Base-by-base conservation (phyloP, 176 grass and related monocot genomes). In the Oryza glaberrima region DNA sequence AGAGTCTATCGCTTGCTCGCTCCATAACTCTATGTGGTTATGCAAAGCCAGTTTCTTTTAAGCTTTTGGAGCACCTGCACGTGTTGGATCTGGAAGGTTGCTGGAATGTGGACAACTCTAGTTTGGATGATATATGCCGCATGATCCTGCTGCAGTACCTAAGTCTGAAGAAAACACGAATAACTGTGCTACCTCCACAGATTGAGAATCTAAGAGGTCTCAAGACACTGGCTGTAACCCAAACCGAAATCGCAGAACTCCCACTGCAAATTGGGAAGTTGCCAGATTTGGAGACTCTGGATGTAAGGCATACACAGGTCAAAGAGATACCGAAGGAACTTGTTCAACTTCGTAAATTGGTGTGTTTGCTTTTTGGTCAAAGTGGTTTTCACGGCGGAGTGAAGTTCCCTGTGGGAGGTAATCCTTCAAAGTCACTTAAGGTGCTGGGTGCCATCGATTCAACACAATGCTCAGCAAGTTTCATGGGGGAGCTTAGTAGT, bases 21-120 rank as follows among this genome's bases (percentile, higher is more conserved):
- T 72, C 81, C 14, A 5, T 75, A 7, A 83, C 65, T 75, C 17
- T 43, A 5, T 25, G 61, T 75, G 69, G 81, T 1, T 17, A 72
- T 73, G 58, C 16, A 3, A 63, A 72, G 34, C 40, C 6, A 4
- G 0, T 83, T 45, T 75, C 9, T 4, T 10, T 12, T 2, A 44
- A 43, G 20, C 13, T 28, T 28, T 30, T 32, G 11, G 4, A 3
- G 11, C 4, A 4, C 19, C 11, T 83, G 11, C 35, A 48, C n/a
- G 47, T 83, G 4, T 73, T 83, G 7, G 81, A 83, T 43, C 17
- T 83, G n/a, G 81, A 83, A 73, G 81, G 47, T 23, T 83, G 32
- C 11, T 25, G 22, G 5, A 30, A 30, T 40, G 40, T 75, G 46
- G 20, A 83, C 19, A 46, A 44, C 0, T 6, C 32, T 14, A 46